These are phyloP conservation scores for Diutina ranongensis DNA, from an alignment of 1,139 yeast genomes.

Conservation along the genomic window DNA sequence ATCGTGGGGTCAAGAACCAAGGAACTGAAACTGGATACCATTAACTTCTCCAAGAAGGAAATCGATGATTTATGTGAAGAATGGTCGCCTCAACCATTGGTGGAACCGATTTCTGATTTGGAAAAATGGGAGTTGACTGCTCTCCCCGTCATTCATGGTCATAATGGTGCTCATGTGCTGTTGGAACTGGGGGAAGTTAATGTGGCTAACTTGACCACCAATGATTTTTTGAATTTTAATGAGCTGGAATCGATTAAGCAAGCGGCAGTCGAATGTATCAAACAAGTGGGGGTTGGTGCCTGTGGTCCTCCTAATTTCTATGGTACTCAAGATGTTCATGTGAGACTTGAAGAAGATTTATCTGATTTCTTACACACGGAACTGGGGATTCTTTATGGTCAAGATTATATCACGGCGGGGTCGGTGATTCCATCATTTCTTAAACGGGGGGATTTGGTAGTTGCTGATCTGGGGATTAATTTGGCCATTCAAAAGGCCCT, in stretches of 20 bases:
- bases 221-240: slow-evolving; percentile 53
- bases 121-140: slow-evolving; percentile 51
- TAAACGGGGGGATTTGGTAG: slow-evolving; percentile 88
- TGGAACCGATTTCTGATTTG: slow-evolving; percentile 35
- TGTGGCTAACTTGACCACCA: slow-evolving; percentile 52
- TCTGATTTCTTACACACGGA: slow-evolving; percentile 69
- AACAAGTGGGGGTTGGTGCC: slow-evolving; percentile 86
- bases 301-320: slow-evolving; percentile 98
- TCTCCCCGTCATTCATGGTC: slow-evolving; percentile 29
- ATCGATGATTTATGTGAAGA: slow-evolving; percentile 77
- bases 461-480: slow-evolving; percentile 75
- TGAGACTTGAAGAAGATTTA: slow-evolving; percentile 64
- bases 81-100: slow-evolving; percentile 86
- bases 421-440: slow-evolving; percentile 95
- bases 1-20: slow-evolving; percentile 76
- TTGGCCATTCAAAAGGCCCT: slow-evolving; percentile 82
- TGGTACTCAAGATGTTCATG: slow-evolving; percentile 92
- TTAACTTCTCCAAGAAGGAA: slow-evolving; percentile 53
- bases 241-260: slow-evolving; percentile 33
- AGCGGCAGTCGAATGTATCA: slow-evolving; percentile 50
- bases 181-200: slow-evolving; percentile 11
- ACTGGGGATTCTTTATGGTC: slow-evolving; percentile 78
- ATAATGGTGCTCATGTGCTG: slow-evolving; percentile 39
- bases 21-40: slow-evolving; percentile 62
- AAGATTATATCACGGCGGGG: slow-evolving; percentile 83